These are phyloP conservation scores for Russula sp. DNA, from an alignment of 768 basidiomycete species.

Conservation along the genomic window DNA sequence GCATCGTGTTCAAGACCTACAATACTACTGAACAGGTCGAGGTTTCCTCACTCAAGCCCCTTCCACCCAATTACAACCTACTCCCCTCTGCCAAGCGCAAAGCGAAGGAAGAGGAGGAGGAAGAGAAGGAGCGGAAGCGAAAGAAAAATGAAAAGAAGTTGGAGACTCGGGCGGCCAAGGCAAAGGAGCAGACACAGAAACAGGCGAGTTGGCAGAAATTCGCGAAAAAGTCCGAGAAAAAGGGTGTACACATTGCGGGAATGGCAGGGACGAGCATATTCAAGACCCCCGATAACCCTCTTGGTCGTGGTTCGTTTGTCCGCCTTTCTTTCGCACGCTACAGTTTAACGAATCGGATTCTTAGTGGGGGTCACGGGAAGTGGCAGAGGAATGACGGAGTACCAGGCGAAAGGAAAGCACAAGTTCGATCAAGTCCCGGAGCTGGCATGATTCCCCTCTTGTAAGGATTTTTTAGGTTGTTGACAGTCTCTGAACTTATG, in stretches of 20 bases:
- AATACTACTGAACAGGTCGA: conserved; percentile 85
- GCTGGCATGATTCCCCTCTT: conserved; percentile 2
- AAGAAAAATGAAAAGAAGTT: conserved; percentile 94
- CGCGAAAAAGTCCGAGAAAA: conserved; percentile 90
- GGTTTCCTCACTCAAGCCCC: conserved; percentile 57
- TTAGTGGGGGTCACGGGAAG: conserved; percentile 16
- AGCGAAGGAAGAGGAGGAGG: conserved; percentile 71
- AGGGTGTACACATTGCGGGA: conserved; percentile 86
- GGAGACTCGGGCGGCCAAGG: conserved; percentile 75
- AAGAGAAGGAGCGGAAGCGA: conserved; percentile 83
- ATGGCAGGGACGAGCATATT: conserved; percentile 86
- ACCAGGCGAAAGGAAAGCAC: conserved; percentile 21
- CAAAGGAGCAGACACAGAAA: conserved; percentile 78
- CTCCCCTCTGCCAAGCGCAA: conserved; percentile 63
- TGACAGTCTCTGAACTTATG: conserved; percentile 6
- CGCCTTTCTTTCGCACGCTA: conserved; percentile 19
- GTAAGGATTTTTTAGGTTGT: background rate
- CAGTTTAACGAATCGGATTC: conserved; percentile 1
- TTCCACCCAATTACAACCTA: conserved; percentile 46
- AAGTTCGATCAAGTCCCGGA: conserved; percentile 16
- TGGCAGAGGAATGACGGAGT: conserved; percentile 21
- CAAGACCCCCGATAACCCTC: conserved; percentile 88
- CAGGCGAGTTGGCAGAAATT: conserved; percentile 92
- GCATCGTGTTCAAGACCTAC: conserved; percentile 87
- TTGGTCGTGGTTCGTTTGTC: conserved; percentile 62